These are phyloP conservation scores for Perkinsela sp. DNA, from an alignment of 208 protist species.

Conservation along the genomic window DNA sequence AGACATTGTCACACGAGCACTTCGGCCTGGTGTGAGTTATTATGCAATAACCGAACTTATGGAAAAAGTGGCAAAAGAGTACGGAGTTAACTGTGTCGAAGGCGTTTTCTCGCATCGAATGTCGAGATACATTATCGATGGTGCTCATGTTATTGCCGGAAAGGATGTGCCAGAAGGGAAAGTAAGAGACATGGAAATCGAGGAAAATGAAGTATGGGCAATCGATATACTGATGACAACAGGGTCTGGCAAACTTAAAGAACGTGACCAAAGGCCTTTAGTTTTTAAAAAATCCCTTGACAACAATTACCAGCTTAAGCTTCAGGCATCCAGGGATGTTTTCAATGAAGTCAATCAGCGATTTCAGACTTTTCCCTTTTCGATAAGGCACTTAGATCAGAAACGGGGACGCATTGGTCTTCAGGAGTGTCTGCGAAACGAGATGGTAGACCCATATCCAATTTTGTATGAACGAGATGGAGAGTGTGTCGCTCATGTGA, in stretches of 20 bases:
- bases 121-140: slow-evolving; percentile 89
- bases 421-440: slow-evolving; percentile 78
- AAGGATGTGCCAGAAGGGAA: slow-evolving; percentile 61
- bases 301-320: slow-evolving; percentile 78
- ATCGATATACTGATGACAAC: slow-evolving; percentile 59
- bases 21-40: slow-evolving; percentile 45
- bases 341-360: slow-evolving; percentile 74
- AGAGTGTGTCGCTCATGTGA: slow-evolving; percentile 64
- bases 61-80: slow-evolving; percentile 73
- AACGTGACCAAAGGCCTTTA: slow-evolving; percentile 44
- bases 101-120: slow-evolving; percentile 91
- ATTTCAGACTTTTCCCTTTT: slow-evolving; percentile 82
- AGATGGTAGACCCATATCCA: slow-evolving; percentile 79
- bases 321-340: slow-evolving; percentile 79
- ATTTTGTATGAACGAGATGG: slow-evolving; percentile 75
- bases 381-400: slow-evolving; percentile 62
- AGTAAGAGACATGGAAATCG: slow-evolving; percentile 71
- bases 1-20: slow-evolving; percentile 60
- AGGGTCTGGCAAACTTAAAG: slow-evolving; percentile 59
- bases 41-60: slow-evolving; percentile 77
- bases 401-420: slow-evolving; percentile 76
- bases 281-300: slow-evolving; percentile 84
- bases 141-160: slow-evolving; percentile 75
- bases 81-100: slow-evolving; percentile 67
- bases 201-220: slow-evolving; percentile 63